Evolutionary conservation across 2,329 filamentous ascomycete species (phyloP).

Genomic region (Xylariaceae sp.): DNA sequence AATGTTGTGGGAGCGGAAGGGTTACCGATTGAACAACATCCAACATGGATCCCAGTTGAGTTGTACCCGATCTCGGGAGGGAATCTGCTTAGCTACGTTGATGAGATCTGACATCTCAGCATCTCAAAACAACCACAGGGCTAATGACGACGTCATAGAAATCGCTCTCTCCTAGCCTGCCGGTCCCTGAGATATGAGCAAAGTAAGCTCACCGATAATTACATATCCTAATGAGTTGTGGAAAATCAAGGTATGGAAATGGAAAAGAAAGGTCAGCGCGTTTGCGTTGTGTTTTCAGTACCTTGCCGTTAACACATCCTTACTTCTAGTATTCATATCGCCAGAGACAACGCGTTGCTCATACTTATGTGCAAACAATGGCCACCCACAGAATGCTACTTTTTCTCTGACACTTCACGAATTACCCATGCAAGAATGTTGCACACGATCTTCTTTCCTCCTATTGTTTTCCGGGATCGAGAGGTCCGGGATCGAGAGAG

Average conservation of each 20-base stretch:
- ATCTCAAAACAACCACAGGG: background rate
- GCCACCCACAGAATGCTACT: background rate
- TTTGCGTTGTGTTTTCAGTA: too few species aligned
- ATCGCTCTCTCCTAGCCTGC: background rate
- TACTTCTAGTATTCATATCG: too few species aligned
- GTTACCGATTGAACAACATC: background rate
- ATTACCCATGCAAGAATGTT: too few species aligned
- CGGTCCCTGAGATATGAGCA: background rate
- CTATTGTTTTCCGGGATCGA: background rate
- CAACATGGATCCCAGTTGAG: background rate
- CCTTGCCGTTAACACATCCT: too few species aligned
- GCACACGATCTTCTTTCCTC: too few species aligned
- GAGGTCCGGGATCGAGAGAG: too few species aligned
- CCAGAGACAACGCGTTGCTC: too few species aligned
- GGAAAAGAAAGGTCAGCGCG: too few species aligned
- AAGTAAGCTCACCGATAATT: background rate
- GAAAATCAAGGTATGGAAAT: background rate
- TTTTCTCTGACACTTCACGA: background rate
- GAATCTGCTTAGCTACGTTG: background rate
- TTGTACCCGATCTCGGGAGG: background rate
- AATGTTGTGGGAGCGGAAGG: background rate
- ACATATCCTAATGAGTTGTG: background rate
- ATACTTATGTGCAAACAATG: too few species aligned
- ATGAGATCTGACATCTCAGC: background rate
- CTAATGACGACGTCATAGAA: slow-evolving; percentile 25